Evolutionary conservation across 257 asterid species (phyloP), one percentile per base, ranked within the genome.

Genomic region (Lycium barbarum): DNA sequence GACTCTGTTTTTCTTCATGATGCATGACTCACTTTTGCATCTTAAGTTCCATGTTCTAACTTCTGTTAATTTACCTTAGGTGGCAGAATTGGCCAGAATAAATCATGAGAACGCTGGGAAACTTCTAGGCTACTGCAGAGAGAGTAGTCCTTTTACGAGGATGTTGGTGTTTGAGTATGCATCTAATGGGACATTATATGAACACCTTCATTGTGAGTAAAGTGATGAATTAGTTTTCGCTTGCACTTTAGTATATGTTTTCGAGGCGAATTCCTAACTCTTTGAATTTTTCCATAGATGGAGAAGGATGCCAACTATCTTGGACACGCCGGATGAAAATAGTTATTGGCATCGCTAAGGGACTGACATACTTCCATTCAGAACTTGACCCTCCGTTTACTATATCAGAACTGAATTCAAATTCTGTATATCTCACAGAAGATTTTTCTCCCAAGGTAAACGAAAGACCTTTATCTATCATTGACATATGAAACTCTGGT

Each of bases 321-420:
- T 97, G 99, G 99, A 92, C 98, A 0, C 87, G 99, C 38, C 93
- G 99, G 17, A 97, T 97, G 99, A 97, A 90, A 84, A 94, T 97
- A 40, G 89, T 90, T 51, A 89, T 95, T 12, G 99, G 99, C 83
- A 94, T 95, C 15, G 98, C 98, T 7, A 91, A 92, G 81, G 99
- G 99, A 74, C 86, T 97, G 35, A 90, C 89, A 38, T 93, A 97
- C 91, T 95, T 97, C 61, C 99, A 95, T 89, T 86, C 98, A 3
- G 98, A 97, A 86, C 92, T 94, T 43, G 86, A 90, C 73, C 99
- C 98, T 15, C 99, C 99, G 15, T 94, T 95, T 89, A 94, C 99
- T 17, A 90, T 97, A 85, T 95, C 97, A 11, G 96, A 95, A 76
- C 70, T 97, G 88, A 93, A 90, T 79, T 95, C 99, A 3, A 93